These are phyloP conservation scores for Phytophthora pini DNA, from an alignment of 352 stramenopile species.

Conservation along the genomic window DNA sequence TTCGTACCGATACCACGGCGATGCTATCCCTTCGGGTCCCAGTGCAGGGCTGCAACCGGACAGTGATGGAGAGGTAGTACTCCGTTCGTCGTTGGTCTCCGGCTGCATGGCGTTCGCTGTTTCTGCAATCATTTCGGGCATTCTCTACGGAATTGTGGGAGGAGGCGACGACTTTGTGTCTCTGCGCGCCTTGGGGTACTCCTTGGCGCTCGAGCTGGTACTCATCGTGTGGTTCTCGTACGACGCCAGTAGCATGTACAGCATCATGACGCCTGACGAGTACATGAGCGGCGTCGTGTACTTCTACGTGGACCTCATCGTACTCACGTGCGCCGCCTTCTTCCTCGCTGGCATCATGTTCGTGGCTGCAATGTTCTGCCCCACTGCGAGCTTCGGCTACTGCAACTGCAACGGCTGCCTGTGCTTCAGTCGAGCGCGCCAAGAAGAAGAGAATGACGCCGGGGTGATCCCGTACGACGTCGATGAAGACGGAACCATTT, in stretches of 20 bases:
- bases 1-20: slow-evolving; percentile 31
- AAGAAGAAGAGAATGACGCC: slow-evolving; percentile 22
- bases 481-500: slow-evolving; percentile 30
- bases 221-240: slow-evolving; percentile 63
- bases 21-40: slow-evolving; percentile 27
- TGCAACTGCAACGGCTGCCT: slow-evolving; percentile 45
- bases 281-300: slow-evolving; percentile 76
- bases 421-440: slow-evolving; percentile 31
- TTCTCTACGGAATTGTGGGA: slow-evolving; percentile 35
- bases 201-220: slow-evolving; percentile 49
- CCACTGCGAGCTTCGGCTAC: slow-evolving; percentile 38
- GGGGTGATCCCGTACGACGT: slow-evolving; percentile 36
- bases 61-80: slow-evolving; percentile 30
- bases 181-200: slow-evolving; percentile 43
- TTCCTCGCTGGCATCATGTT: slow-evolving; percentile 45
- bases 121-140: slow-evolving; percentile 25
- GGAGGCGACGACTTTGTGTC: slow-evolving; percentile 38
- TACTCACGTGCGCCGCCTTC: slow-evolving; percentile 49
- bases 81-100: slow-evolving; percentile 39
- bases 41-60: slow-evolving; percentile 16
- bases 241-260: slow-evolving; percentile 63
- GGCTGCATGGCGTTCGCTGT: slow-evolving; percentile 39
- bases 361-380: slow-evolving; percentile 38
- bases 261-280: slow-evolving; percentile 63
- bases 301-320: slow-evolving; percentile 70